phyloP scores from a whole-genome alignment of 805 yeast genomes.

The Nakazawaea populi region DNA sequence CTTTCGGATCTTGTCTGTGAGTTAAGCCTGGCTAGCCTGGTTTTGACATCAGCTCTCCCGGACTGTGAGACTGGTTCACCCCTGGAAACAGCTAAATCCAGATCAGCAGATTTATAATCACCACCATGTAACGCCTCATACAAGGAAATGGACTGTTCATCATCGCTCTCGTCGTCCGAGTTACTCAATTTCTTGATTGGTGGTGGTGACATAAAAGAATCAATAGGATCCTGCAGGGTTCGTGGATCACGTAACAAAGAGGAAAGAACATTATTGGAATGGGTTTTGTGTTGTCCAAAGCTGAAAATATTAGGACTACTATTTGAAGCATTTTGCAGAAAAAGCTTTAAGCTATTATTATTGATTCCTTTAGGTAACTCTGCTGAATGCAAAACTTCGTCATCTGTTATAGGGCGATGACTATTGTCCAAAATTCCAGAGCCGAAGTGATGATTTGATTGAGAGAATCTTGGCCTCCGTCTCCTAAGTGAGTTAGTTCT shows the following conservation, averaged over 20 bases:
- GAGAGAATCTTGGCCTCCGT: constrained; percentile 16
- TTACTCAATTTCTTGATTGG: constrained; percentile 15
- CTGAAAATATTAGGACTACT: constrained; percentile 8
- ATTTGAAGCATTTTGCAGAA: constrained; percentile 6
- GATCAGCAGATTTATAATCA: constrained; percentile 9
- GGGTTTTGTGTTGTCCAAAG: background rate
- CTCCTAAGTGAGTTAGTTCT: constrained; percentile 17
- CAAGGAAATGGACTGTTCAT: constrained; percentile 64
- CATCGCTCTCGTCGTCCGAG: constrained; percentile 40
- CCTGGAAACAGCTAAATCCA: background rate
- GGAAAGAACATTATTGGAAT: background rate
- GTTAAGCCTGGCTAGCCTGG: constrained; percentile 29
- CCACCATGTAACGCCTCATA: constrained; percentile 47
- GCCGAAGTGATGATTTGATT: background rate
- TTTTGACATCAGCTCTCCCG: constrained; percentile 15
- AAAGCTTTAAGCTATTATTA: background rate
- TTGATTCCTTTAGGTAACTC: background rate
- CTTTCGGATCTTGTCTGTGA: constrained; percentile 46
- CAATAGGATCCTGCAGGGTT: background rate
- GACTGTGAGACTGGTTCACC: background rate
- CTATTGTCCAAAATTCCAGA: background rate
- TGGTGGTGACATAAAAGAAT: background rate
- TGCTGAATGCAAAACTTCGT: background rate
- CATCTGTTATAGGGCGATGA: background rate
- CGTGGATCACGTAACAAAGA: background rate